Conservation (phyloP, 306 rosid species). For the Cicer chorassanicum region DNA sequence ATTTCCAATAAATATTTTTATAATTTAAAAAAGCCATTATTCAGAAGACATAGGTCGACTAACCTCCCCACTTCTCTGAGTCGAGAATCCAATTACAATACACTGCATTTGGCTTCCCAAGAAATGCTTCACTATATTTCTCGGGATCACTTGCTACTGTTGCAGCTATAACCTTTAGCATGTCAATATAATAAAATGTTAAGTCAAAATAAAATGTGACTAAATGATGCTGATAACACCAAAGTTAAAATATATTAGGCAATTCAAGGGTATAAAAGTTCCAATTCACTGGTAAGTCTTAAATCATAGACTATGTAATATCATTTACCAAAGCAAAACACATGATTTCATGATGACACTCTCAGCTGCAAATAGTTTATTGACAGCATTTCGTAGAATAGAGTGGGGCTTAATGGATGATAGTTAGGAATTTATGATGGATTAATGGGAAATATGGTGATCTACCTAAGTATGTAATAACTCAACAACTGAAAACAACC, state of each 20-base stretch:
- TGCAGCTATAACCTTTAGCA: slow-evolving; percentile 85
- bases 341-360: slow-evolving; percentile 23
- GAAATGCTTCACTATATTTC: slow-evolving; percentile 85
- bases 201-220: slow-evolving; percentile 30
- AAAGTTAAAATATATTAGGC: neutral
- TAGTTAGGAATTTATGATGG: neutral
- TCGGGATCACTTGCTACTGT: slow-evolving; percentile 84
- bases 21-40: slow-evolving; percentile 15
- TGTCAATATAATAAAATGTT: slow-evolving; percentile 30
- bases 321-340: slow-evolving; percentile 2
- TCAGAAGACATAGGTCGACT: slow-evolving; percentile 39
- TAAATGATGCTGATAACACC: slow-evolving; percentile 33
- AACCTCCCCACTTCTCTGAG: slow-evolving; percentile 99
- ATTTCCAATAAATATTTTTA: neutral
- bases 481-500: slow-evolving; percentile 23
- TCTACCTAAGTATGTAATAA: neutral
- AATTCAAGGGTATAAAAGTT: slow-evolving; percentile 19
- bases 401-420: neutral
- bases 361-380: slow-evolving; percentile 10
- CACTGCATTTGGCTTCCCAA: slow-evolving; percentile 86
- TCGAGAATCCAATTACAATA: slow-evolving; percentile 93
- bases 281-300: slow-evolving; percentile 12
- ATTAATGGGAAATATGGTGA: slow-evolving; percentile 10
- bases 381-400: slow-evolving; percentile 13
- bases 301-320: slow-evolving; percentile 22